Conservation (phyloP, 2,329 filamentous ascomycete genomes). For the Calonectria ilicicola region DNA sequence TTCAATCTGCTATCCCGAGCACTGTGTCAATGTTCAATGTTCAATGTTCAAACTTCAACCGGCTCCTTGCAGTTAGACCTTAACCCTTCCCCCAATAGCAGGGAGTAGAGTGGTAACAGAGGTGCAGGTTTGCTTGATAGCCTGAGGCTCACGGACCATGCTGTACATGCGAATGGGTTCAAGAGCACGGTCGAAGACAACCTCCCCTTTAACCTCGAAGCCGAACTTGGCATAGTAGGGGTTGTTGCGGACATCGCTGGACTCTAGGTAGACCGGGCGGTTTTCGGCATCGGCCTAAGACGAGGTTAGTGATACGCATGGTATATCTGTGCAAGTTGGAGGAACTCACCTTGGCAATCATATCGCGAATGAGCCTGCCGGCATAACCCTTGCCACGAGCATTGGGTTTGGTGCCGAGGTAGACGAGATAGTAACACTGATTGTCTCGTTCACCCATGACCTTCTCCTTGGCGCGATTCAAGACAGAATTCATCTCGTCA, state of each 20-base stretch:
- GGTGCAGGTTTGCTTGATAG: conserved; percentile 43
- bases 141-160: conserved; percentile 82
- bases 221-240: conserved; percentile 81
- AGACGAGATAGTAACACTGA: conserved; percentile 85
- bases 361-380: conserved; percentile 76
- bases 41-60: background rate
- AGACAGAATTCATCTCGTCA: conserved; percentile 79
- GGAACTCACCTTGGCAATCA: conserved; percentile 69
- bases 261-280: conserved; percentile 82
- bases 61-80: conserved; percentile 31
- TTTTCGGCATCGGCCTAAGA: conserved; percentile 74
- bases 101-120: conserved; percentile 33
- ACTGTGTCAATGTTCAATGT: background rate
- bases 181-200: conserved; percentile 70
- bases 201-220: conserved; percentile 73
- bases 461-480: conserved; percentile 78
- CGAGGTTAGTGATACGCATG: background rate
- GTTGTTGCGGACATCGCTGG: conserved; percentile 76
- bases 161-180: conserved; percentile 77
- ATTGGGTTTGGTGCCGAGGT: conserved; percentile 80
- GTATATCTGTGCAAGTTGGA: background rate
- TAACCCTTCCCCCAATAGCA: conserved; percentile 35
- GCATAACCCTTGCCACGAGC: conserved; percentile 81
- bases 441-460: conserved; percentile 75
- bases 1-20: background rate